Evolutionary conservation across 371 early-diverging fungal genomes (phyloP).

Genomic region (Batrachochytrium dendrobatidis): DNA sequence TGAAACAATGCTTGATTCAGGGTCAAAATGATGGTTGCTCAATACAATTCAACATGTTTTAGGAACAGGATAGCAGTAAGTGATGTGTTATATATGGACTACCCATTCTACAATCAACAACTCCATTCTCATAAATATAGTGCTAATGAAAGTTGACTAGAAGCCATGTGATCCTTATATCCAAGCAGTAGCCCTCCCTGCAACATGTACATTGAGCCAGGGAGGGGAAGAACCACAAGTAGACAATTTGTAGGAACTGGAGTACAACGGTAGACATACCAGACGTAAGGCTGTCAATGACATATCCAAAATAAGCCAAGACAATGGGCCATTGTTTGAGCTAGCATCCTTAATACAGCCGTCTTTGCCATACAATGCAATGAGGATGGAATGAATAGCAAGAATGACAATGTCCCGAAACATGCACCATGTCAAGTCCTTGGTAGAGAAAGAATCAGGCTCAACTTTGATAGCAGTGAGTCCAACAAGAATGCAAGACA

Average conservation of each 20-base stretch:
- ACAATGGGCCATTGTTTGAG: neutral
- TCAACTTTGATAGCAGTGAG: conserved; percentile 6
- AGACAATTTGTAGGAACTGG: neutral
- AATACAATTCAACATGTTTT: too few species aligned
- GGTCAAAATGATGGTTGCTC: too few species aligned
- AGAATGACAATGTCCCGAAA: conserved; percentile 6
- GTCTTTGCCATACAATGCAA: neutral
- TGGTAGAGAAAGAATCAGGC: neutral
- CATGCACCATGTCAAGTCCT: conserved; percentile 5
- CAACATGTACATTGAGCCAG: too few species aligned
- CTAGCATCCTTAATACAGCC: neutral
- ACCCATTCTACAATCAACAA: too few species aligned
- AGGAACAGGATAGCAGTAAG: too few species aligned
- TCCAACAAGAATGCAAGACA: conserved; percentile 10
- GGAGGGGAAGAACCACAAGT: conserved; percentile 2
- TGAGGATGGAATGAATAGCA: conserved; percentile 1
- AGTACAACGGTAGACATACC: conserved; percentile 1
- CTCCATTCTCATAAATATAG: too few species aligned
- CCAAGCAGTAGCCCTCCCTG: too few species aligned
- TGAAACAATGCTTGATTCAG: too few species aligned
- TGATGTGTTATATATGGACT: too few species aligned
- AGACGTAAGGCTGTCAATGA: neutral
- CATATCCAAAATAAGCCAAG: neutral
- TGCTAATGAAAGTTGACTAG: too few species aligned
- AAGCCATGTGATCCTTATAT: too few species aligned